Conservation (phyloP, 208 protist species). For the Crithidia expoeki region DNA sequence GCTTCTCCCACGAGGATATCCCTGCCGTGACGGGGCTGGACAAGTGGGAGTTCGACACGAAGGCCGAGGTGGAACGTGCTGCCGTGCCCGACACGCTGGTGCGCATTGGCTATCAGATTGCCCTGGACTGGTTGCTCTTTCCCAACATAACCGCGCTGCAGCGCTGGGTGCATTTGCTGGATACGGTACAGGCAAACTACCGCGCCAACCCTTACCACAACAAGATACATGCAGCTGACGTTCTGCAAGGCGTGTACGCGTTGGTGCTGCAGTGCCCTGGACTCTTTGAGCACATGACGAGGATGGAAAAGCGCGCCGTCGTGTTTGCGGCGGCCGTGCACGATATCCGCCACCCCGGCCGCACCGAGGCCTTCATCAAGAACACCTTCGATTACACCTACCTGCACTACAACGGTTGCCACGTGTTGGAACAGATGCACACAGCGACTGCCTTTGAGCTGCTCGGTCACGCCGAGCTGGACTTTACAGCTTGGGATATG, state of each 20-base stretch:
- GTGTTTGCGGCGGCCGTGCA: slow-evolving; percentile 70
- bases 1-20: slow-evolving; percentile 1
- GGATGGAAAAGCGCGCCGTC: slow-evolving; percentile 62
- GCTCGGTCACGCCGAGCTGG: slow-evolving; percentile 43
- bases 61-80: slow-evolving; percentile 21
- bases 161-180: slow-evolving; percentile 46
- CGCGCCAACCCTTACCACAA: slow-evolving; percentile 80
- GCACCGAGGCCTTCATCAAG: slow-evolving; percentile 57
- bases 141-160: slow-evolving; percentile 23
- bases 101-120: slow-evolving; percentile 50
- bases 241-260: slow-evolving; percentile 64
- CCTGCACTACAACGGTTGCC: slow-evolving; percentile 49
- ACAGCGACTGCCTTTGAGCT: slow-evolving; percentile 64
- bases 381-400: slow-evolving; percentile 63
- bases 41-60: slow-evolving; percentile 31
- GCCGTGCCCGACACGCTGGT: slow-evolving; percentile 38
- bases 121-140: slow-evolving; percentile 59
- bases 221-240: slow-evolving; percentile 73
- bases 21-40: slow-evolving; percentile 21
- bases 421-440: slow-evolving; percentile 83
- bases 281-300: slow-evolving; percentile 54
- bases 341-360: slow-evolving; percentile 80
- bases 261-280: slow-evolving; percentile 42
- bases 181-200: slow-evolving; percentile 76
- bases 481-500: slow-evolving; percentile 64